Percentiles rank a stretch among this genome's conserved stretches.
phyloP scores from a whole-genome alignment of 805 yeast species.

The Cyberlindnera maritima region DNA sequence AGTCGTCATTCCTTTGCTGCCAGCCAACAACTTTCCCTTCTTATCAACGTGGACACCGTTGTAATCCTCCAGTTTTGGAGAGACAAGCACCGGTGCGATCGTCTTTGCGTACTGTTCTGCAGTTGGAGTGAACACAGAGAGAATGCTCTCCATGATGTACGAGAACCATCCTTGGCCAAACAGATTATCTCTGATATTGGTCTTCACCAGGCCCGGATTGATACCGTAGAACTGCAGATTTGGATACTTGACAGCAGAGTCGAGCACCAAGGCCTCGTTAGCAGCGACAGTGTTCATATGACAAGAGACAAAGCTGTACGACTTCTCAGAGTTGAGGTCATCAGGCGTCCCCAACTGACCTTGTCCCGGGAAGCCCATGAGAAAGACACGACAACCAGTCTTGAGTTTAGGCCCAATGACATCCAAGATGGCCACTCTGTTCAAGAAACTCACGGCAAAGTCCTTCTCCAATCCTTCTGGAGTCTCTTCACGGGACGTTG shows the following conservation, averaged over 20 bases:
- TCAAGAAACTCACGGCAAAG: slow-evolving; percentile 37
- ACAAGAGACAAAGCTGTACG: slow-evolving; percentile 29
- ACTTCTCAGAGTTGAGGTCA: slow-evolving; percentile 35
- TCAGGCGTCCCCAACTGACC: slow-evolving; percentile 32
- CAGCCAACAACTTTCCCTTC: slow-evolving; percentile 28
- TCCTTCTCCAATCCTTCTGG: slow-evolving; percentile 38
- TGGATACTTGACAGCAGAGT: slow-evolving; percentile 21
- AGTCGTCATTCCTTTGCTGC: slow-evolving; percentile 30
- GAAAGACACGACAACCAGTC: slow-evolving; percentile 29
- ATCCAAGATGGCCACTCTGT: slow-evolving; percentile 33
- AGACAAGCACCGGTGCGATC: slow-evolving; percentile 31
- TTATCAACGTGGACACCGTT: slow-evolving; percentile 33
- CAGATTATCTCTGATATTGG: slow-evolving; percentile 34
- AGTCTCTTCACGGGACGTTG: slow-evolving; percentile 31
- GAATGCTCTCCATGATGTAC: slow-evolving; percentile 26
- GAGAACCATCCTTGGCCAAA: slow-evolving; percentile 31
- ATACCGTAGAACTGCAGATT: slow-evolving; percentile 34
- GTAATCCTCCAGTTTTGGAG: slow-evolving; percentile 29
- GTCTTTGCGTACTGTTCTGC: slow-evolving; percentile 34
- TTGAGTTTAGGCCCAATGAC: slow-evolving; percentile 27
- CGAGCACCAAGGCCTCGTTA: slow-evolving; percentile 36
- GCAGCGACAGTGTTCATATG: slow-evolving; percentile 44
- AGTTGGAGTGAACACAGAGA: slow-evolving; percentile 32
- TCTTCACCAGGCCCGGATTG: slow-evolving; percentile 39
- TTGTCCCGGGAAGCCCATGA: slow-evolving; percentile 40